Conservation (phyloP, 2,329 filamentous ascomycete genomes). For the Calonectria pseudoturangicola region DNA sequence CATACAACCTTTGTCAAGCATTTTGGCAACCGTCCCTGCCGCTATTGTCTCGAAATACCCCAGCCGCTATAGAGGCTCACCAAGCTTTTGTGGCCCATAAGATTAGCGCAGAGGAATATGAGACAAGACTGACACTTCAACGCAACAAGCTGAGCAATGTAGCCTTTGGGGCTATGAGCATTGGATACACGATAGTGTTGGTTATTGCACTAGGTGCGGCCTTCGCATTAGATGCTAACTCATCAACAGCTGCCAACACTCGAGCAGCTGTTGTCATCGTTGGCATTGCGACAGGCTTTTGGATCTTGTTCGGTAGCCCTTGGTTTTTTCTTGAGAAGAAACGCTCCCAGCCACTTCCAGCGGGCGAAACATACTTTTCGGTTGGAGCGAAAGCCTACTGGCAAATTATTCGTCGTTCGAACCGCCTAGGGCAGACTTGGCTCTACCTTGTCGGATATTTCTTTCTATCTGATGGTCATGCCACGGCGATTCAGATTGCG, state of each 20-base stretch:
- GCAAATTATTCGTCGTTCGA: neutral
- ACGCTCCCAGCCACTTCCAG: neutral
- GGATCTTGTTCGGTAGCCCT: constrained; percentile 8
- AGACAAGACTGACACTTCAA: neutral
- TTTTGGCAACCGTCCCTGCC: constrained; percentile 15
- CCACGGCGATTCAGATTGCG: constrained; percentile 2
- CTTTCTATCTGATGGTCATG: constrained; percentile 12
- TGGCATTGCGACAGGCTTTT: constrained; percentile 8
- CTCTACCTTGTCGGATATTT: constrained; percentile 15
- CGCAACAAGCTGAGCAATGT: constrained; percentile 5
- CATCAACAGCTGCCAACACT: constrained; percentile 9
- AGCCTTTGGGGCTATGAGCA: constrained; percentile 7
- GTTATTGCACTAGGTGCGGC: neutral
- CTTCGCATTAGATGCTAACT: neutral
- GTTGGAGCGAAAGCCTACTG: neutral
- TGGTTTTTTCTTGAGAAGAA: constrained; percentile 18
- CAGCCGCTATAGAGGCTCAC: neutral
- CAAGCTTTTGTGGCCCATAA: neutral
- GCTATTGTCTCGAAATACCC: neutral
- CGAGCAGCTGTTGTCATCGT: constrained; percentile 7
- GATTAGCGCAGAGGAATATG: constrained; percentile 2
- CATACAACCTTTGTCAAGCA: constrained; percentile 11
- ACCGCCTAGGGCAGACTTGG: neutral
- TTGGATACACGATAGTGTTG: constrained; percentile 7
- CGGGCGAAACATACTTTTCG: neutral